Conservation (phyloP, 2,329 filamentous ascomycete species). For the Pleomassaria siparia region DNA sequence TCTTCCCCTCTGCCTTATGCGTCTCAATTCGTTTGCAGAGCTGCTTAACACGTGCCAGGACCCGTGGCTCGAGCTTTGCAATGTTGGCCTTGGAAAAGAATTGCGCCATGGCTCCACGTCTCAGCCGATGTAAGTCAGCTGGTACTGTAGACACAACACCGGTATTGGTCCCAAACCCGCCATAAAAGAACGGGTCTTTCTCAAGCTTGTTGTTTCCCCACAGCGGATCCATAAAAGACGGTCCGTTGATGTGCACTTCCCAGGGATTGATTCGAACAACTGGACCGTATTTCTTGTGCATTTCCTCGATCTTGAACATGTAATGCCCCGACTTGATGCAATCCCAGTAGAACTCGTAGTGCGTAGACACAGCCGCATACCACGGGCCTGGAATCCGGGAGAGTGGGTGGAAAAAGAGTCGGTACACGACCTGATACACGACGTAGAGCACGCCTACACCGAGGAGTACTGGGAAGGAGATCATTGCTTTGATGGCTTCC, state of each 20-base stretch:
- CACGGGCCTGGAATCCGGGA: conserved; percentile 13
- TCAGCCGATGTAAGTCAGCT: conserved; percentile 19
- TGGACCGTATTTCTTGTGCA: conserved; percentile 27
- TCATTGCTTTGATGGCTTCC: background rate
- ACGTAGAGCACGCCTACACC: conserved; percentile 3
- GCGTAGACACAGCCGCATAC: conserved; percentile 9
- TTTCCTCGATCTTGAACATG: conserved; percentile 11
- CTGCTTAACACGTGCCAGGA: conserved; percentile 14
- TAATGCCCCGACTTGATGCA: conserved; percentile 7
- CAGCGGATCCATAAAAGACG: conserved; percentile 13
- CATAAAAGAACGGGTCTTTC: conserved; percentile 16
- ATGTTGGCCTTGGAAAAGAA: conserved; percentile 32
- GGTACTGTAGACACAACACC: conserved; percentile 15
- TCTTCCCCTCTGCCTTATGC: conserved; percentile 3
- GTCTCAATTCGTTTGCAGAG: conserved; percentile 11
- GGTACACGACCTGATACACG: conserved; percentile 5
- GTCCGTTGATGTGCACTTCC: conserved; percentile 20
- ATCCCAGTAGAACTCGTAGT: conserved; percentile 17
- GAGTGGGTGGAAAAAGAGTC: conserved; percentile 14
- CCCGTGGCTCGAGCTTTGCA: conserved; percentile 18
- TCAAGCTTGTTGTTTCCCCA: conserved; percentile 12
- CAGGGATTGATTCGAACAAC: conserved; percentile 14
- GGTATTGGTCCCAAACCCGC: conserved; percentile 12
- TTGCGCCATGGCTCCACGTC: conserved; percentile 20
- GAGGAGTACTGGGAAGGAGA: background rate